Evolutionary conservation across 495 filamentous ascomycete genomes (phyloP).

Genomic region (Chaetomium fimeti): DNA sequence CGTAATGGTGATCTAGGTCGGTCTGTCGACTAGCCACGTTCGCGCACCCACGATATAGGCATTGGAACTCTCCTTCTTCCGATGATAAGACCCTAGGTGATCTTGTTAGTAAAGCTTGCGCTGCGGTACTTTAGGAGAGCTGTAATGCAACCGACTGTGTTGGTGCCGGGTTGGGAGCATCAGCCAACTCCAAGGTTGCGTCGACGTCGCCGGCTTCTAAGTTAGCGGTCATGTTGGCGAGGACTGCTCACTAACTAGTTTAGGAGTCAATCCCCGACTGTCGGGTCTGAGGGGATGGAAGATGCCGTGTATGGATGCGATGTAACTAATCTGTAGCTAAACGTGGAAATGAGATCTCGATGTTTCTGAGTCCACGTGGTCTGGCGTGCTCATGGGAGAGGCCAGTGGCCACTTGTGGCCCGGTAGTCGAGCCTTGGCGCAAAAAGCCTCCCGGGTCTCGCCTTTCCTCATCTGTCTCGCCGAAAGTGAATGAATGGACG

Average conservation of each 20-base stretch:
- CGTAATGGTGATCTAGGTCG: conserved; percentile 49
- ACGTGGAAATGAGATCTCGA: not conserved
- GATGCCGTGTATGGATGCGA: not conserved
- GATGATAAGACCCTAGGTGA: not conserved
- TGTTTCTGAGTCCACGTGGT: conserved; percentile 1
- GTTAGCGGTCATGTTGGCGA: conserved; percentile 3
- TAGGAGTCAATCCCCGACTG: no score
- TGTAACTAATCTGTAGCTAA: not conserved
- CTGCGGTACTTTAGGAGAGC: not conserved
- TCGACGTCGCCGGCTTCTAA: not conserved
- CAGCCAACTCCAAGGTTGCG: not conserved
- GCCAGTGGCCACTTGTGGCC: not conserved
- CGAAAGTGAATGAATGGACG: not conserved
- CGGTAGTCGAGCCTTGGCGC: not conserved
- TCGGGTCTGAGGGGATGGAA: not conserved
- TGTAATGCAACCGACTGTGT: not conserved
- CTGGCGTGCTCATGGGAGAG: not conserved
- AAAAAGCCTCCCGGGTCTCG: no score
- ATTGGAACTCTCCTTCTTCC: conserved; percentile 27
- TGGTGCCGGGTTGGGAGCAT: not conserved
- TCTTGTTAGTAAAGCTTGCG: not conserved
- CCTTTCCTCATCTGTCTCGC: conserved; percentile 7
- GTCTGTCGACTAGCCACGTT: conserved; percentile 41
- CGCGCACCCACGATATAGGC: conserved; percentile 34
- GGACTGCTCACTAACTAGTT: not conserved